Conservation (phyloP, 1,284 basidiomycete species). For the Ustilago curta region DNA sequence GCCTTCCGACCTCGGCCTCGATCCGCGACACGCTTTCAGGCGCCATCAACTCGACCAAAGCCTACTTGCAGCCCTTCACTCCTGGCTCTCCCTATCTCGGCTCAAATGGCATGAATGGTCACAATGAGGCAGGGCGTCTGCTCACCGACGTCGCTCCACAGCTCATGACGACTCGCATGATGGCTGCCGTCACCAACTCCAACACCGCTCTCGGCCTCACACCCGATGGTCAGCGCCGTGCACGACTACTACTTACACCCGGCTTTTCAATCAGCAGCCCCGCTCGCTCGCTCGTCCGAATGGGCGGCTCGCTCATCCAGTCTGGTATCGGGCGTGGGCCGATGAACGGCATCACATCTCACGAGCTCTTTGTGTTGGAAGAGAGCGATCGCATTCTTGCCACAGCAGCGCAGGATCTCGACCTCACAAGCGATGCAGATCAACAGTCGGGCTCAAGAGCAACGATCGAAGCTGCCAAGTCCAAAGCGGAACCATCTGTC, state of each 20-base stretch:
- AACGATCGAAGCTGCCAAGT: conserved; percentile 31
- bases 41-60: conserved; percentile 55
- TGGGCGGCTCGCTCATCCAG: conserved; percentile 58
- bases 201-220: conserved; percentile 54
- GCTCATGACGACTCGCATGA: conserved; percentile 66
- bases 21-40: conserved; percentile 49
- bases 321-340: conserved; percentile 60
- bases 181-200: conserved; percentile 62
- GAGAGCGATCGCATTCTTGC: conserved; percentile 65
- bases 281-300: conserved; percentile 62
- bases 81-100: conserved; percentile 44
- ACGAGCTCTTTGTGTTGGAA: conserved; percentile 65
- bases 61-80: conserved; percentile 57
- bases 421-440: conserved; percentile 22
- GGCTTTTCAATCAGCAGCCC: conserved; percentile 63
- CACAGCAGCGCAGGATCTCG: conserved; percentile 51
- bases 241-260: conserved; percentile 56
- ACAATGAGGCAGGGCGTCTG: conserved; percentile 54
- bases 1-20: conserved; percentile 31
- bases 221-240: conserved; percentile 50
- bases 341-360: conserved; percentile 57
- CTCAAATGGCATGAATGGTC: conserved; percentile 21
- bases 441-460: conserved; percentile 12
- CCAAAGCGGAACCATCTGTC: conserved; percentile 49
- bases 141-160: conserved; percentile 68